Conservation (phyloP, 78 protist genomes). For the Parvularia atlantis region DNA sequence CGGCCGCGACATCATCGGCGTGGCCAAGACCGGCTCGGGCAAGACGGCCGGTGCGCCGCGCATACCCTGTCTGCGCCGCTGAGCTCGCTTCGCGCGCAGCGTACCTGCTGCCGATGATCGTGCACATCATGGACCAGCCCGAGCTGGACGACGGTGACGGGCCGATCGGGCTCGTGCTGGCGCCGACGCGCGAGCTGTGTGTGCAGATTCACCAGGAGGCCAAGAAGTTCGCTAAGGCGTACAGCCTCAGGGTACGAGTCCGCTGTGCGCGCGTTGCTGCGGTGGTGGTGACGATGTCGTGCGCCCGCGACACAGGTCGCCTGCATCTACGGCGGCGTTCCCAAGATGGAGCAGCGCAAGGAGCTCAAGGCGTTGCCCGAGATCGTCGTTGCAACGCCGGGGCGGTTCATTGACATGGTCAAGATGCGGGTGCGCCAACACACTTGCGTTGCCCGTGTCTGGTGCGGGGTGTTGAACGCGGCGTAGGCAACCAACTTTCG, state of each 20-base stretch:
- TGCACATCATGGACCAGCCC: slow-evolving; percentile 47
- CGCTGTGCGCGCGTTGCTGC: too few relatives aligned
- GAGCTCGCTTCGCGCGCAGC: background rate
- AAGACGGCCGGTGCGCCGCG: too few relatives aligned
- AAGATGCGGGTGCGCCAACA: slow-evolving; percentile 73
- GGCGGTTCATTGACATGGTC: background rate
- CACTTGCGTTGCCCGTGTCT: slow-evolving; percentile 52
- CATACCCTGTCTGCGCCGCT: too few relatives aligned
- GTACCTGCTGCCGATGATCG: slow-evolving; percentile 36
- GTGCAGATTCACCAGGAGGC: slow-evolving; percentile 52
- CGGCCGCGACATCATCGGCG: slow-evolving; percentile 22
- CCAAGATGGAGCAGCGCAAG: slow-evolving; percentile 49
- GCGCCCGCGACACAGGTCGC: background rate
- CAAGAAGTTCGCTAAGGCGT: slow-evolving; percentile 17
- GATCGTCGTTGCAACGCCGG: slow-evolving; percentile 46
- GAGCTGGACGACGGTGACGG: slow-evolving; percentile 45
- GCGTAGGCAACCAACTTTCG: slow-evolving; percentile 69
- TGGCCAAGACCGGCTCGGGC: slow-evolving; percentile 22
- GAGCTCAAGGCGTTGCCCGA: slow-evolving; percentile 49
- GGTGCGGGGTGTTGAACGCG: too few relatives aligned
- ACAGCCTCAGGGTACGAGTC: too few relatives aligned
- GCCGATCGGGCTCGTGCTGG: slow-evolving; percentile 63
- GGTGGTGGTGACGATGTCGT: too few relatives aligned
- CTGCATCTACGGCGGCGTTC: slow-evolving; percentile 60
- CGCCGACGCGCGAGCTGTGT: slow-evolving; percentile 77